Base-by-base conservation (phyloP, 1,284 basidiomycete species). In the Puccinia novopanici region DNA sequence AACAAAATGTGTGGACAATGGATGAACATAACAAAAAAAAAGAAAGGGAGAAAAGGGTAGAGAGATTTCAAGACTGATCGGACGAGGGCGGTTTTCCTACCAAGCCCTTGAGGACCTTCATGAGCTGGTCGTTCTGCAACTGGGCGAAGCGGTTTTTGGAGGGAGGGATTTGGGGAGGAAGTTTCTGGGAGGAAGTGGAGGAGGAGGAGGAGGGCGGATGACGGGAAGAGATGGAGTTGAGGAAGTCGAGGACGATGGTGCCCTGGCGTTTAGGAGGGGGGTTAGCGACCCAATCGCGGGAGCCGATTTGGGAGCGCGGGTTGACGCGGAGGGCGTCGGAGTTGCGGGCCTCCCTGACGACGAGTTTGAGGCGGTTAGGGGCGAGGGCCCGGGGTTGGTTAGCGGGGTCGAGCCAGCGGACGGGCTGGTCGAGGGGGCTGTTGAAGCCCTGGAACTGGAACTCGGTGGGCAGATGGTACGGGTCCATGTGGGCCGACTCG, bases 401-500 rank as follows among this genome's bases (percentile, higher is more conserved):
- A 37, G 63, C 42, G 17, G 79, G 71, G 27, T 81, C 79, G 19
- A 27, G 34, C 40, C 67, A 81, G 27, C 63, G 71, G 52, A 73
- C 71, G 10, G 79, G 79, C 42, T 72, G 55, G 55, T 81, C 79
- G 19, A 42, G 34, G 13, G 37, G 59, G 52, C 50, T n/a, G 61
- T 80, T 80, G 52, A 81, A 81, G 0, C 79, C 79, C 68, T 81
- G 79, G 40, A 81, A 81, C 24, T 75, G 61, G 24, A 68, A 42
- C 24, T 55, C 45, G 30, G 9, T 42, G 5, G 79, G 79, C 40
- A 81, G 27, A 34, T 81, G 61, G 52, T 75, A 81, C 12, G 79
- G 79, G 54, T 81, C 79, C 8, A 81, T 75, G 5, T n/a, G 19
- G 24, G 79, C 79, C 22, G 72, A 75, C 48, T 81, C 79, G 48